Conservation (phyloP, 768 basidiomycete species). For the Pisolithus albus region DNA sequence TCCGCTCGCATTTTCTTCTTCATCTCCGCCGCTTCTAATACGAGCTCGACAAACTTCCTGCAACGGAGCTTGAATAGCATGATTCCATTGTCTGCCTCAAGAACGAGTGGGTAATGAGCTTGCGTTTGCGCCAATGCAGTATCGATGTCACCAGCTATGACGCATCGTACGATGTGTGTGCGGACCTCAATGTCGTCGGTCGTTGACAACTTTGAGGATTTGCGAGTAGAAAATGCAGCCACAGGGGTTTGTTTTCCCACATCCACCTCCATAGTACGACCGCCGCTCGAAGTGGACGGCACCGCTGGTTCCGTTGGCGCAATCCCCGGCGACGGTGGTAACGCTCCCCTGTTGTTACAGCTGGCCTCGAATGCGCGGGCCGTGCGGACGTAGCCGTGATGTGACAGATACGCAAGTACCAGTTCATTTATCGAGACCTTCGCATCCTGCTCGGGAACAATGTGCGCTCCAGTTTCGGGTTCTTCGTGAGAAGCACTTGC, state of each 20-base stretch:
- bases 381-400: constrained; percentile 76
- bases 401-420: constrained; percentile 72
- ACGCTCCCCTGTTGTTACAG: constrained; percentile 23
- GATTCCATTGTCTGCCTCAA: constrained; percentile 61
- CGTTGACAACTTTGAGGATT: constrained; percentile 16
- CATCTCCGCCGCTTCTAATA: constrained; percentile 62
- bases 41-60: constrained; percentile 79
- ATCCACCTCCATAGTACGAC: constrained; percentile 46
- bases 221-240: constrained; percentile 7
- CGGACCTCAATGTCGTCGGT: constrained; percentile 58
- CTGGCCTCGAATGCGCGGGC: constrained; percentile 61
- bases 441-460: constrained; percentile 35
- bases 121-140: constrained; percentile 52
- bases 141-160: constrained; percentile 66
- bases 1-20: constrained; percentile 53
- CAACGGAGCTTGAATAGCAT: constrained; percentile 79
- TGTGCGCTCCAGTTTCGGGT: constrained; percentile 1
- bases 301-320: not conserved
- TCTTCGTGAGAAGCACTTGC: constrained; percentile 11
- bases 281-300: constrained; percentile 16
- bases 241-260: constrained; percentile 17
- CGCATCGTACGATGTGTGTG: constrained; percentile 63
- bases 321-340: constrained; percentile 4
- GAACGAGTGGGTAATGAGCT: constrained; percentile 53
- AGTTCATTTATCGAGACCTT: constrained; percentile 64